Evolutionary conservation across 495 filamentous ascomycete genomes (phyloP).

Genomic region (Pyrenula aspistea): DNA sequence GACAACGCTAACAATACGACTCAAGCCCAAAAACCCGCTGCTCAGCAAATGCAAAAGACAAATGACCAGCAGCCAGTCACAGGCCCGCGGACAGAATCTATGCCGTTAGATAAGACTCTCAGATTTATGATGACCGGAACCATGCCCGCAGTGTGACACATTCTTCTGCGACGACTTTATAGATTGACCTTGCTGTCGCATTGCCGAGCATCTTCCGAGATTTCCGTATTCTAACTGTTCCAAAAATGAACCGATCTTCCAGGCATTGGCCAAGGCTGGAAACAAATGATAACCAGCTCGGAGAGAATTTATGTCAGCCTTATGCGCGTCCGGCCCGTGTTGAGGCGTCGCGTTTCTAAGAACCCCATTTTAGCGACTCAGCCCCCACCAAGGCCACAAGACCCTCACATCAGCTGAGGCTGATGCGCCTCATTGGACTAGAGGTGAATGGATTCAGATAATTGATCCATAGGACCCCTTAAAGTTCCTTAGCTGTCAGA

Average conservation of each 20-base stretch:
- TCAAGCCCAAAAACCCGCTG: not conserved
- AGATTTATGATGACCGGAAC: constrained; percentile 43
- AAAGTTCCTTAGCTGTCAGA: too few species aligned
- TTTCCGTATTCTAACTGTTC: not conserved
- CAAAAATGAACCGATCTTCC: not conserved
- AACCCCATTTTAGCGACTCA: too few species aligned
- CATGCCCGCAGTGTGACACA: constrained; percentile 7
- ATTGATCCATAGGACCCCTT: too few species aligned
- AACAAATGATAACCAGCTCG: not conserved
- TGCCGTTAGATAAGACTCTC: constrained; percentile 39
- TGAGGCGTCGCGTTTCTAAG: too few species aligned
- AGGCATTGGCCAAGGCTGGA: not conserved
- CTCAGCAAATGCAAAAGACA: constrained; percentile 1
- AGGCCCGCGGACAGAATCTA: not conserved
- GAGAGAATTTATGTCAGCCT: not conserved
- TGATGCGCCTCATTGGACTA: too few species aligned
- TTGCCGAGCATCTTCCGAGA: too few species aligned
- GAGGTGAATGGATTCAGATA: too few species aligned
- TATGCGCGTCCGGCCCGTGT: too few species aligned
- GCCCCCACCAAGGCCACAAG: too few species aligned
- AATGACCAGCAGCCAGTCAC: constrained; percentile 2
- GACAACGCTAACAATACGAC: constrained; percentile 12
- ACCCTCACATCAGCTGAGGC: too few species aligned
- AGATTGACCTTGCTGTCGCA: too few species aligned
- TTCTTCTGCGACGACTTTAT: constrained; percentile 2